Conservation (phyloP, 2,329 filamentous ascomycete genomes). For the Tolypocladium endophyticum region DNA sequence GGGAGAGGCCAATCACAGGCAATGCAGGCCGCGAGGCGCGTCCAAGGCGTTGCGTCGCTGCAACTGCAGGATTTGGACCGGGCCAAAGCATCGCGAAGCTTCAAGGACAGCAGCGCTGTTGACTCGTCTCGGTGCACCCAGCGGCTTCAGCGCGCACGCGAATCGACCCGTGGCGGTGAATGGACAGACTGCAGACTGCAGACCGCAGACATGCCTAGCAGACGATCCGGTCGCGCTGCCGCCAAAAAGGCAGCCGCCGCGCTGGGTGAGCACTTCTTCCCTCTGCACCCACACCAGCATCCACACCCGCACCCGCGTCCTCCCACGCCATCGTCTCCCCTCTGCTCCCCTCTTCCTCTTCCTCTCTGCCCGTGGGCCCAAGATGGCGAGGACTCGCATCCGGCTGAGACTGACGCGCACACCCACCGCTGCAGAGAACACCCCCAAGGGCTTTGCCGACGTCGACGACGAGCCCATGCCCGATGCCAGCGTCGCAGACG, state of each 20-base stretch:
- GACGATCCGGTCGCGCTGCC: conserved; percentile 41
- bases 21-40: background rate
- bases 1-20: background rate
- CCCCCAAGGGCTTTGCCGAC: conserved; percentile 29
- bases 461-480: conserved; percentile 28
- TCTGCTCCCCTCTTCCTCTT: background rate
- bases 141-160: background rate
- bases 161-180: background rate
- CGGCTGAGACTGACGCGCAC: conserved; percentile 22
- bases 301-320: background rate
- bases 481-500: conserved; percentile 16
- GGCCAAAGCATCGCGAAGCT: background rate
- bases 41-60: background rate
- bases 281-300: background rate
- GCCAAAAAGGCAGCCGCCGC: conserved; percentile 43
- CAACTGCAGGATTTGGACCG: background rate
- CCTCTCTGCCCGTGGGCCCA: background rate
- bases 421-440: conserved; percentile 25
- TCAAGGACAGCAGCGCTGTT: background rate
- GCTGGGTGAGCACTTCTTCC: conserved; percentile 30
- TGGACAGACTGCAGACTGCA: background rate
- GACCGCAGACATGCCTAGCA: conserved; percentile 23
- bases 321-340: background rate
- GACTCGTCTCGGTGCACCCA: background rate
- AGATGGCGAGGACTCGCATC: conserved; percentile 19